These are phyloP conservation scores for Thalassiosira oceanica DNA, from an alignment of 352 stramenopile species.

Conservation along the genomic window DNA sequence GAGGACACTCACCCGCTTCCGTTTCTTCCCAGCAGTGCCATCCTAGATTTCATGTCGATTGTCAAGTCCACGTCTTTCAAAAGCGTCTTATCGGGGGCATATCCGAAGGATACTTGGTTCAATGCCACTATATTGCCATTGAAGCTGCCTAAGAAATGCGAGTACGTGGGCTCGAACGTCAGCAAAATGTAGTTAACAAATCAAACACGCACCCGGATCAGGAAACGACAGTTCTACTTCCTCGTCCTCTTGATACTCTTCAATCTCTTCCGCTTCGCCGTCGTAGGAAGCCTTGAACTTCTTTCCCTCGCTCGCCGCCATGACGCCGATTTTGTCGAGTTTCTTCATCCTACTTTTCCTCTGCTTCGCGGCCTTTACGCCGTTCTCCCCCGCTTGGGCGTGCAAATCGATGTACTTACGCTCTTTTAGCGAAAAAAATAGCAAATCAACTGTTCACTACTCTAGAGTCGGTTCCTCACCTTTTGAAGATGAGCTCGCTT, in stretches of 20 bases:
- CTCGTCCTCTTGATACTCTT: slow-evolving; percentile 93
- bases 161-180: too few relatives aligned
- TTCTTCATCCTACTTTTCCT: slow-evolving; percentile 85
- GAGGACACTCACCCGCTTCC: slow-evolving; percentile 74
- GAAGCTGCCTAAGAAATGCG: too few relatives aligned
- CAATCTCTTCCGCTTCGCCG: slow-evolving; percentile 84
- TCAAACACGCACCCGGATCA: slow-evolving; percentile 87
- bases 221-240: slow-evolving; percentile 93
- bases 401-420: too few relatives aligned
- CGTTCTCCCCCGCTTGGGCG: slow-evolving; percentile 69
- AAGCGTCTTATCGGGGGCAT: slow-evolving; percentile 84
- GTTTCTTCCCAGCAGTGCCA: slow-evolving; percentile 93
- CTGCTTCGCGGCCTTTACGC: slow-evolving; percentile 59
- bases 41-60: slow-evolving; percentile 89
- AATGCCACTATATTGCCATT: slow-evolving; percentile 82
- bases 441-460: too few relatives aligned
- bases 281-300: slow-evolving; percentile 87
- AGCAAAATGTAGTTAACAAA: too few relatives aligned
- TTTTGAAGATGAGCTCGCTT: slow-evolving; percentile 93
- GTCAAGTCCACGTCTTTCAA: slow-evolving; percentile 93
- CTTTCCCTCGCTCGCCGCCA: slow-evolving; percentile 67
- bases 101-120: slow-evolving; percentile 91
- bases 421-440: too few relatives aligned
- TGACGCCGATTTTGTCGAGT: slow-evolving; percentile 89
- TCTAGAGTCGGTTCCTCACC: slow-evolving; percentile 95